Conservation (phyloP, 805 yeast genomes). For the Cyberlindnera xylosilytica region DNA sequence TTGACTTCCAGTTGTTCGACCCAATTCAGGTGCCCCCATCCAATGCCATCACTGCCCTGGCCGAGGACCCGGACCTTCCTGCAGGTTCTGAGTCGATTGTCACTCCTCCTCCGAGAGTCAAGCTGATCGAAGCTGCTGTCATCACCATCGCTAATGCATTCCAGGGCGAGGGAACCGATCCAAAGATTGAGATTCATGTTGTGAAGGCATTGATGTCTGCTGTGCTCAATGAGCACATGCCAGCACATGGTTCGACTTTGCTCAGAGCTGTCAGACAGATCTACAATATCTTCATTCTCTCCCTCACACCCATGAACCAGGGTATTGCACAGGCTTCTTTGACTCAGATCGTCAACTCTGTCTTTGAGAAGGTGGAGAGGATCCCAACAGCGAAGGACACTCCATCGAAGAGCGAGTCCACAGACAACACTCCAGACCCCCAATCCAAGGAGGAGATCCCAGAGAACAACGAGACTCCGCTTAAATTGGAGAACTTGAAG, state of each 20-base stretch:
- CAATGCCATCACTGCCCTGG: constrained; percentile 31
- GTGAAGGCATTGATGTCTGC: constrained; percentile 90
- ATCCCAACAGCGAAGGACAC: constrained; percentile 26
- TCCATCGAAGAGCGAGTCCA: constrained; percentile 16
- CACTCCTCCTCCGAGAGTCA: constrained; percentile 51
- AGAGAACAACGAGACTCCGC: constrained; percentile 32
- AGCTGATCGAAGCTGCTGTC: constrained; percentile 76
- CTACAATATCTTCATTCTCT: constrained; percentile 85
- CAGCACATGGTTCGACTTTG: constrained; percentile 86
- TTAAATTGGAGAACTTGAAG: constrained; percentile 62
- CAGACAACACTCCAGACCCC: constrained; percentile 27
- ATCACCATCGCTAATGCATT: constrained; percentile 82
- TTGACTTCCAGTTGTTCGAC: constrained; percentile 79
- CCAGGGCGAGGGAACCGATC: constrained; percentile 90
- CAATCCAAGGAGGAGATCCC: constrained; percentile 1
- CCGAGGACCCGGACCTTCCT: constrained; percentile 17
- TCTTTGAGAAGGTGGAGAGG: constrained; percentile 68
- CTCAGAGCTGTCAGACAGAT: constrained; percentile 90
- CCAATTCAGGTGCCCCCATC: constrained; percentile 48
- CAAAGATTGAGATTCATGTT: constrained; percentile 85
- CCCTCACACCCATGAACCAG: constrained; percentile 80
- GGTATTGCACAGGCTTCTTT: constrained; percentile 93
- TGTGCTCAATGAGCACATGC: constrained; percentile 71
- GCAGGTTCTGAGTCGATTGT: constrained; percentile 32
- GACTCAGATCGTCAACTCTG: constrained; percentile 83